Evolutionary conservation across 2,329 filamentous ascomycete species (phyloP), one percentile per base, ranked within the genome.

Genomic region (Dothistroma septosporum): DNA sequence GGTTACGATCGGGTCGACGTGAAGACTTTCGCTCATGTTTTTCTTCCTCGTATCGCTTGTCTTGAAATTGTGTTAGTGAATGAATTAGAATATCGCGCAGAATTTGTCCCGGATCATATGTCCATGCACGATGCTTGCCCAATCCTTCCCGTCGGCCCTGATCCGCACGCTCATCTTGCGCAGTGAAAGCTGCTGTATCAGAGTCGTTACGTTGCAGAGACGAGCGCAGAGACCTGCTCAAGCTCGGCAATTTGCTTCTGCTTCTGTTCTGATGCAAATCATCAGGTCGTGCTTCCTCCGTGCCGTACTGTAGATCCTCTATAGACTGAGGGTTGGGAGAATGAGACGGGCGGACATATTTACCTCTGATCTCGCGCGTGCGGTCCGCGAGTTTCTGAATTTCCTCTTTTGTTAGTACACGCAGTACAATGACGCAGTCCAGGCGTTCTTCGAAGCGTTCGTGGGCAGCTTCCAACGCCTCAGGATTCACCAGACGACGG

Each of bases 371-470:
- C 71, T 91, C 85, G 66, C 87, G 86, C 10, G 93, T 97, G 53
- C 88, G 88, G 64, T 87, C 84, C 12, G 92, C 91, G 72, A 96
- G 92, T 35, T 86, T 87, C 75, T 96, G 89, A 59, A 97, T 96
- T 71, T 97, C 92, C 67, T 95, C 90, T 75, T 89, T 90, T 53
- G 86, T 90, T 72, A 97, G 75, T 8, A 97, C 93, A 59, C 92
- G 83, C 59, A 97, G 80, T 2, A 97, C 92, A 74, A 97, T 96
- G 61, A 97, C 92, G 74, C 92, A 95, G 71, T 96, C 92, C 61
- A 92, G 85, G n/a, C 92, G 85, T 69, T 95, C 90, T 76, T 97
- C 93, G 67, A 89, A 97, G 32, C 93, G 83, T 77, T 97, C 92
- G 69, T 94, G 90, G n/a, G 90, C 89, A 63, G 90, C 83, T 60